phyloP scores from a whole-genome alignment of 2,329 filamentous ascomycete genomes.

The Fusarium setosum region DNA sequence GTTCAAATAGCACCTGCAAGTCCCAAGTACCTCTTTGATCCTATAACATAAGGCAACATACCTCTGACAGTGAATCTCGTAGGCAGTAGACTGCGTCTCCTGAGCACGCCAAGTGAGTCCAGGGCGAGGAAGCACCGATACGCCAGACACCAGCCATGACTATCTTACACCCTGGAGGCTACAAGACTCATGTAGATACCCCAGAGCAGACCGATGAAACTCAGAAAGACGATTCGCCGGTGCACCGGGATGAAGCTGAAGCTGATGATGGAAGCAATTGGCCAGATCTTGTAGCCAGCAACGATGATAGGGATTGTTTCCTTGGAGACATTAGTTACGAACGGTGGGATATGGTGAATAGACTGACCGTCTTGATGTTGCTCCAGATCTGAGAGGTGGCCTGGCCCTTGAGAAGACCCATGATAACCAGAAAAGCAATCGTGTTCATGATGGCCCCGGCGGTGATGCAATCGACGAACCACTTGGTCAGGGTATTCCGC shows the following conservation, averaged over 20 bases:
- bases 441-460: constrained; percentile 60
- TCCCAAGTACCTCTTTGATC: neutral
- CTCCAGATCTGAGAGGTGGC: constrained; percentile 47
- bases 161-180: constrained; percentile 52
- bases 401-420: constrained; percentile 59
- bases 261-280: constrained; percentile 61
- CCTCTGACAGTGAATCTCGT: neutral
- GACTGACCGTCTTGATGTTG: constrained; percentile 52
- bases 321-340: constrained; percentile 32
- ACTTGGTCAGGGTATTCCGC: constrained; percentile 58
- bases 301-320: constrained; percentile 61
- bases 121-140: neutral
- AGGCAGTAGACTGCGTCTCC: no score
- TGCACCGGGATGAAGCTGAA: constrained; percentile 63
- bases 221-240: constrained; percentile 60
- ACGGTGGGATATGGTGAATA: accelerated
- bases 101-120: no score
- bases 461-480: constrained; percentile 63
- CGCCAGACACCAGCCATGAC: neutral
- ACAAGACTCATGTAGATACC: constrained; percentile 64
- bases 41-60: neutral
- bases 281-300: constrained; percentile 64
- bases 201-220: constrained; percentile 61
- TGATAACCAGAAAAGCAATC: constrained; percentile 58
- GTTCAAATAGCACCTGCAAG: neutral